A percentile compares a stretch with the other conserved stretches of the same genome.
Evolutionary conservation across 2,329 filamentous ascomycete species (phyloP).

Genomic region (Exserohilum rostratum): DNA sequence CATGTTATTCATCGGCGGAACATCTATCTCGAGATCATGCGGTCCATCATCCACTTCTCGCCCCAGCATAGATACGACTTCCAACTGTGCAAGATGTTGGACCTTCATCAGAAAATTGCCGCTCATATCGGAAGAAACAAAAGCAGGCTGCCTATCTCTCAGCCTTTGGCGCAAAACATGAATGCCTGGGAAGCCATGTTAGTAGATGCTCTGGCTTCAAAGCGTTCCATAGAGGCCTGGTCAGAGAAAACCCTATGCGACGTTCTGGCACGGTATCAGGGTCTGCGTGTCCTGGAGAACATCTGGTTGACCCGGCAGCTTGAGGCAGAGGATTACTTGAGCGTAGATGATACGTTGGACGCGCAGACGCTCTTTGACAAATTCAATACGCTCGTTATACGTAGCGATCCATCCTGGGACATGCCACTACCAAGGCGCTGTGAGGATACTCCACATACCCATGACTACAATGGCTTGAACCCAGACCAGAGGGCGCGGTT

Average conservation of each 20-base stretch:
- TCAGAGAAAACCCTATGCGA: conserved; percentile 24
- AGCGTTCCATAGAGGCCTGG: conserved; percentile 9
- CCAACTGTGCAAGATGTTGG: conserved; percentile 27
- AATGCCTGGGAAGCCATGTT: conserved; percentile 13
- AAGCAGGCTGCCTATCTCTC: conserved; percentile 8
- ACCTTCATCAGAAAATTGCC: conserved; percentile 27
- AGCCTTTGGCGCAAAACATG: neutral
- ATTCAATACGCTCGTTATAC: conserved; percentile 8
- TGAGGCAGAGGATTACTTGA: conserved; percentile 17
- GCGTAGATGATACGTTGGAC: conserved; percentile 13
- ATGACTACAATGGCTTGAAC: conserved; percentile 17
- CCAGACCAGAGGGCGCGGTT: conserved; percentile 31
- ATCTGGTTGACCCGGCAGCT: conserved; percentile 29
- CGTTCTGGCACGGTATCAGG: conserved; percentile 34
- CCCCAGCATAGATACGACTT: conserved; percentile 30
- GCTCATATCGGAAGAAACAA: conserved; percentile 13
- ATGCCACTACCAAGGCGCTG: neutral
- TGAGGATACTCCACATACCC: conserved; percentile 5
- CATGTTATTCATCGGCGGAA: conserved; percentile 15
- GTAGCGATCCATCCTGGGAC: conserved; percentile 11
- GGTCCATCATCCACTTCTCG: conserved; percentile 23
- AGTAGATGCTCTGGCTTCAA: neutral
- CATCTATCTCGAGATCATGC: conserved; percentile 33
- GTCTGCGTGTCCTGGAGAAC: conserved; percentile 27
- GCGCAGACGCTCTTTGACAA: conserved; percentile 1